Conservation (phyloP, 441 rosid species). For the Flueggea neowawraea region DNA sequence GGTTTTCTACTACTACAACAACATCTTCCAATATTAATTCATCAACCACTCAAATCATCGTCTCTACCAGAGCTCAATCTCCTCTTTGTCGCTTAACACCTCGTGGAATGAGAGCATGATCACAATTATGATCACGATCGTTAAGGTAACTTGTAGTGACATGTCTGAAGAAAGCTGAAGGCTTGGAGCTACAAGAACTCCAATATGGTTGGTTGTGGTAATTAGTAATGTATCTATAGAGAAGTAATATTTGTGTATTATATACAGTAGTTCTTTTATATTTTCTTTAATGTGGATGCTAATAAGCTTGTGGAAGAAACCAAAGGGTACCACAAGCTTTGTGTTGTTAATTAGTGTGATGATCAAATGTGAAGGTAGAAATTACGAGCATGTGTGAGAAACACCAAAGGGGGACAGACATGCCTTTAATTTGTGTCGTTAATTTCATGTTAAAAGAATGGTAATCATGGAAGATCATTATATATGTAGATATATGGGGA, state of each 20-base stretch:
- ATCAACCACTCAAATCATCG: constrained; percentile 30
- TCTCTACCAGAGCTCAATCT: constrained; percentile 51
- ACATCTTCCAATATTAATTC: constrained; percentile 18
- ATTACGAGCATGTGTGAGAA: constrained; percentile 2
- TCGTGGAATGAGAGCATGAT: constrained; percentile 36
- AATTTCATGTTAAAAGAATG: too few relatives aligned
- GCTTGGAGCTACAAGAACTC: constrained; percentile 16
- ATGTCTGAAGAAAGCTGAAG: constrained; percentile 30
- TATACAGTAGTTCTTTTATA: background rate
- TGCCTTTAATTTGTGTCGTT: background rate
- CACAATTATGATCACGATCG: background rate
- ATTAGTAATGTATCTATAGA: background rate
- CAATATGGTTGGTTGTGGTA: constrained; percentile 9
- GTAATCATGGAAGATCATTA: too few relatives aligned
- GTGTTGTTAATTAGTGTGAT: constrained; percentile 3
- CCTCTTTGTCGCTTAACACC: constrained; percentile 45
- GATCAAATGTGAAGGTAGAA: constrained; percentile 2
- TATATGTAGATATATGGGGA: too few relatives aligned
- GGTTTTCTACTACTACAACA: constrained; percentile 21
- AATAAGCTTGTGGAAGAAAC: constrained; percentile 28
- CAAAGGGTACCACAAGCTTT: constrained; percentile 20
- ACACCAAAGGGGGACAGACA: constrained; percentile 17
- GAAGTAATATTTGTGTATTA: constrained; percentile 2
- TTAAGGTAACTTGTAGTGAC: background rate
- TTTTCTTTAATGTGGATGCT: background rate